phyloP scores from a whole-genome alignment of 1,284 basidiomycete genomes.

The Rhizopogon parksii region DNA sequence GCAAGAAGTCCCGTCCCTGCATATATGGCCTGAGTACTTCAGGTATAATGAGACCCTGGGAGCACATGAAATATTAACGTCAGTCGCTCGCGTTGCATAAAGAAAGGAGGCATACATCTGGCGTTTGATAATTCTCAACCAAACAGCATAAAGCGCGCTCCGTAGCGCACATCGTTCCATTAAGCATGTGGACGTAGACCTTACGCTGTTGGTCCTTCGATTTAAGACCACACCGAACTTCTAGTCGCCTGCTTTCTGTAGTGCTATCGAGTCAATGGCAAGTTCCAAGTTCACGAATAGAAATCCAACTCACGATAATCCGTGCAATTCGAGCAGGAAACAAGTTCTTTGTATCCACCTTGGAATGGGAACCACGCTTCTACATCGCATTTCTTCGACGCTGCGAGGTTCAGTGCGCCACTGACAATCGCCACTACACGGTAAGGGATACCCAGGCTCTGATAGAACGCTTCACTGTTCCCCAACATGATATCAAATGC shows the following conservation, averaged over 20 bases:
- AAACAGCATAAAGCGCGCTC: constrained; percentile 95
- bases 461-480: constrained; percentile 92
- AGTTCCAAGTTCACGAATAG: constrained; percentile 7
- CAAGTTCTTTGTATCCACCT: constrained; percentile 91
- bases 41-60: constrained; percentile 82
- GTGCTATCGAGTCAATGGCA: constrained; percentile 5
- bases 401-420: constrained; percentile 93
- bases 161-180: constrained; percentile 95
- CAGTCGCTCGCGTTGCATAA: not conserved
- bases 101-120: constrained; percentile 55
- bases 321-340: constrained; percentile 90
- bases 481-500: constrained; percentile 90
- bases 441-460: constrained; percentile 88
- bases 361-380: constrained; percentile 99
- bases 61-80: constrained; percentile 2
- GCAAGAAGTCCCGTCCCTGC: constrained; percentile 91
- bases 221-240: constrained; percentile 87
- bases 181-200: constrained; percentile 94
- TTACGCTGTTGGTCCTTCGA: constrained; percentile 82
- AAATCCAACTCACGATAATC: constrained; percentile 71
- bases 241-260: constrained; percentile 81
- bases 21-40: constrained; percentile 90
- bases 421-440: constrained; percentile 94
- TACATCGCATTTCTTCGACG: constrained; percentile 94
- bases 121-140: constrained; percentile 98